These are phyloP conservation scores for Salicornia ramosissima DNA, from an alignment of 148 eudicot species.

Conservation along the genomic window DNA sequence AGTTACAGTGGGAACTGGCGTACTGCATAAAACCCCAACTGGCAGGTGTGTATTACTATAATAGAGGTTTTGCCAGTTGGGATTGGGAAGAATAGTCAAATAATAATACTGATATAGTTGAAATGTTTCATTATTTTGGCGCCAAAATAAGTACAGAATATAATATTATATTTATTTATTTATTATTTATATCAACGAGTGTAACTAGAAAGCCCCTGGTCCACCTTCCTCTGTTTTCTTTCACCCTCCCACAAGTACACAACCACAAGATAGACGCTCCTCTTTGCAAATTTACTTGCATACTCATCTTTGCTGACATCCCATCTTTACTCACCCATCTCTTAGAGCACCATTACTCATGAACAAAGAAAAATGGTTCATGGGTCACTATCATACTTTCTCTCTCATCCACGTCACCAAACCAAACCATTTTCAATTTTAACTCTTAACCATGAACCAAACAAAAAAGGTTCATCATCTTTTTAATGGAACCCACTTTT, in stretches of 20 bases:
- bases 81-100: neutral
- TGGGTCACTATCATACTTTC: too few relatives aligned
- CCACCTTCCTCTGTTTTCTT: neutral
- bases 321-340: neutral
- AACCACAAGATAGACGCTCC: slow-evolving; percentile 30
- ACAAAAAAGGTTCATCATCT: too few relatives aligned
- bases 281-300: neutral
- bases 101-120: neutral
- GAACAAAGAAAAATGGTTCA: too few relatives aligned
- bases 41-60: neutral
- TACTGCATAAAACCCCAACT: neutral
- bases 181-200: neutral
- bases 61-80: slow-evolving; percentile 4
- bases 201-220: neutral
- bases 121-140: slow-evolving; percentile 6
- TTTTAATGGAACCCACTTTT: too few relatives aligned
- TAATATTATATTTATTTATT: too few relatives aligned
- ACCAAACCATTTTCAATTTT: too few relatives aligned
- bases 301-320: slow-evolving; percentile 13
- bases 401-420: too few relatives aligned
- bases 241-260: too few relatives aligned
- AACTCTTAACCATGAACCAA: too few relatives aligned
- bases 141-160: neutral
- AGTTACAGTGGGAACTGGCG: too few relatives aligned
- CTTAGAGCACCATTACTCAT: too few relatives aligned